Evolutionary conservation across 1,284 basidiomycete genomes (phyloP).

Genomic region (Trametes hirsuta): DNA sequence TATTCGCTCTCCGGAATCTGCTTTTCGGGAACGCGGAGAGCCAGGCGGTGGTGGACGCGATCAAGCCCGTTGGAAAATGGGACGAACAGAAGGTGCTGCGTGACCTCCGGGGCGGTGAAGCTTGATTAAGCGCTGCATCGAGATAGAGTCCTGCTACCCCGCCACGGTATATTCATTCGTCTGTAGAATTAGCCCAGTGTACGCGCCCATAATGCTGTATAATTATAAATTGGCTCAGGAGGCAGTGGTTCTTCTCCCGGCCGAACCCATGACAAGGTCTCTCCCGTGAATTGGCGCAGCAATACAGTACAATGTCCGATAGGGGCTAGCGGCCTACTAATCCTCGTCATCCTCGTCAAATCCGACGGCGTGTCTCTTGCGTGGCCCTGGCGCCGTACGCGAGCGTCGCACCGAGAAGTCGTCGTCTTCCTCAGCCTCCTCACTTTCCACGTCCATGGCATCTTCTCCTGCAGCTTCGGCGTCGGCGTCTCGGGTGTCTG

Average conservation of each 20-base stretch:
- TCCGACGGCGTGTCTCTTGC: constrained; percentile 59
- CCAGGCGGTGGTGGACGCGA: constrained; percentile 74
- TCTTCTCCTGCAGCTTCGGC: constrained; percentile 43
- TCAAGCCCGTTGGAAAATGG: constrained; percentile 64
- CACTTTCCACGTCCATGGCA: constrained; percentile 77
- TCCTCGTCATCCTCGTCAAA: constrained; percentile 68
- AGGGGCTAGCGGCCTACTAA: constrained; percentile 32
- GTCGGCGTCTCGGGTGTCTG: constrained; percentile 34
- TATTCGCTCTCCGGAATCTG: constrained; percentile 81
- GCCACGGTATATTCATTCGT: no score
- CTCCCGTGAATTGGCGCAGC: not conserved
- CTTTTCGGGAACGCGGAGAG: constrained; percentile 78
- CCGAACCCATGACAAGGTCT: not conserved
- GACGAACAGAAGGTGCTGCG: constrained; percentile 50
- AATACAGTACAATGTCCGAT: constrained; percentile 4
- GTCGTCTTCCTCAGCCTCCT: constrained; percentile 61
- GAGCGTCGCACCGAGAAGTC: constrained; percentile 63
- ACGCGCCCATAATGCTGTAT: no score
- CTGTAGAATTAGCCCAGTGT: no score
- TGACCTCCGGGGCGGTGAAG: constrained; percentile 9
- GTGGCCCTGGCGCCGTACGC: constrained; percentile 49
- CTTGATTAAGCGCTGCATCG: no score
- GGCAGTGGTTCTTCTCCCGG: not conserved
- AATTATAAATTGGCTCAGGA: no score
- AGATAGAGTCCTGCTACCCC: no score